Evolutionary conservation across 257 asterid genomes (phyloP), one percentile per base, ranked within the genome.

Genomic region (Rehmannia glutinosa): DNA sequence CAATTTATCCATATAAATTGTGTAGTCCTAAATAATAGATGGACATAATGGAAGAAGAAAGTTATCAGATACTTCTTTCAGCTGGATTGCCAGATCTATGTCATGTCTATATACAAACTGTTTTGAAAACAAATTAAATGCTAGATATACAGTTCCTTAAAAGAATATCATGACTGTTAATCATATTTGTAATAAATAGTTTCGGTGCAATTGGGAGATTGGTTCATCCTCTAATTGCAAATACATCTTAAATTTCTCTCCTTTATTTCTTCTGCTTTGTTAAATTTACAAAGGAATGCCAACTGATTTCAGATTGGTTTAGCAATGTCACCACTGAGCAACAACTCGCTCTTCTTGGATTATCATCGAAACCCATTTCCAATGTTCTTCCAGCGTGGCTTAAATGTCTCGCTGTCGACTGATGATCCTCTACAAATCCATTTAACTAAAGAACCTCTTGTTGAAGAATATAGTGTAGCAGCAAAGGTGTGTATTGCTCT

Each of bases 291-390:
- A 54, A 51, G 63, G 24, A 30, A 19, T 35, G 58, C 53, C 19
- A 67, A 54, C 73, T 67, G 53, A 71, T 57, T 56, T 63, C 92
- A 92, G 98, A 77, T 92, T 81, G 98, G 98, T 66, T 73, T 89
- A 75, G 98, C 98, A 1, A 87, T 92, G 98, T 92, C 98, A 43
- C 98, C 98, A 9, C 83, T 92, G 67, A 92, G 98, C 84, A 92
- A 92, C 81, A 92, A 92, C 80, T 92, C 98, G 2, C 90, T 92
- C 72, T 92, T 92, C 84, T 78, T 92, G 74, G 96, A 92, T 77
- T 89, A 92, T 65, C 95, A 84, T 70, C 92, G 92, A 50, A 92
- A 92, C 54, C 98, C 98, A 27, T 89, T 87, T 73, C 96, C 87
- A 30, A 75, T 89, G 89, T 92, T 87, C 82, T 92, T 92, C 90